These are phyloP conservation scores for Lasiodiplodia citricola DNA, from an alignment of 2,329 filamentous ascomycete species.

Conservation along the genomic window DNA sequence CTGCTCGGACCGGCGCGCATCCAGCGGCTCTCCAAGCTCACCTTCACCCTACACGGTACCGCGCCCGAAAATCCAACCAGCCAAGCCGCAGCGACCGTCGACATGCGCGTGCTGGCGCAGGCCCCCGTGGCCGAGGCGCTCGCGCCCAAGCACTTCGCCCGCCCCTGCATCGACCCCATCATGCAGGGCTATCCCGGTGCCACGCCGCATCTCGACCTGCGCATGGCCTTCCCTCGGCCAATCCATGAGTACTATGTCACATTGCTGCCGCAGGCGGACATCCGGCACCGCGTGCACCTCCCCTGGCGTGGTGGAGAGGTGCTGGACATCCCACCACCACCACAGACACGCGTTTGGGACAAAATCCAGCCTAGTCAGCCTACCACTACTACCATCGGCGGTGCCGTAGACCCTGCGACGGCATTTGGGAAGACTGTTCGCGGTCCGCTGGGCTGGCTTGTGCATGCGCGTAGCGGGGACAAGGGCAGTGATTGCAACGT, in stretches of 20 bases:
- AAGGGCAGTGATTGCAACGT: conserved; percentile 45
- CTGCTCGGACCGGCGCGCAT: conserved; percentile 43
- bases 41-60: conserved; percentile 49
- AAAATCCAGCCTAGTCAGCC: conserved; percentile 42
- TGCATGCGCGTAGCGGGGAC: conserved; percentile 42
- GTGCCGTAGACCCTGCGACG: conserved; percentile 26
- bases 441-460: conserved; percentile 45
- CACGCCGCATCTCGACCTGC: conserved; percentile 46
- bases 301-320: conserved; percentile 34
- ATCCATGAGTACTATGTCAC: conserved; percentile 52
- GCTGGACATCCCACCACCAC: conserved; percentile 42
- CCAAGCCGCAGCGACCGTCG: conserved; percentile 57
- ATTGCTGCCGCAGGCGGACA: conserved; percentile 35
- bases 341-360: conserved; percentile 38
- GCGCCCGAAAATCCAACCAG: conserved; percentile 47
- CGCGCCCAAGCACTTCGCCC: conserved; percentile 45
- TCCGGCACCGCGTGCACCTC: conserved; percentile 37
- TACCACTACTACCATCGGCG: conserved; percentile 16
- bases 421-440: conserved; percentile 44
- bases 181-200: conserved; percentile 53
- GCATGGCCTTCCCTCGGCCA: conserved; percentile 47
- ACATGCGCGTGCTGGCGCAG: conserved; percentile 55
- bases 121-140: conserved; percentile 46
- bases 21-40: conserved; percentile 42
- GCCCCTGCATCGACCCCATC: conserved; percentile 48